Percentiles rank a stretch among this genome's conserved stretches.
Evolutionary conservation across 805 yeast genomes (phyloP).

Genomic region (Nematodospora valgi): DNA sequence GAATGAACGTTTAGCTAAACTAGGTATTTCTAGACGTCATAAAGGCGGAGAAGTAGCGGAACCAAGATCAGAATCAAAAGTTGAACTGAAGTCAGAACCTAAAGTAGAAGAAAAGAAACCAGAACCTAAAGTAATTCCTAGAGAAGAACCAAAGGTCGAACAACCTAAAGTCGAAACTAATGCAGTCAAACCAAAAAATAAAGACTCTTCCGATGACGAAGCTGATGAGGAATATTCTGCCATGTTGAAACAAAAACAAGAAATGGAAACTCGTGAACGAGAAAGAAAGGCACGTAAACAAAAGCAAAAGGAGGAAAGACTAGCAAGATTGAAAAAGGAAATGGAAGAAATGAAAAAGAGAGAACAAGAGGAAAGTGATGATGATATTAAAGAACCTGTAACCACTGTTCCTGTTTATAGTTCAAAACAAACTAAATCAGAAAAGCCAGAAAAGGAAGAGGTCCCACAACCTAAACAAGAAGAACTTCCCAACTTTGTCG

Average conservation of each 20-base stretch:
- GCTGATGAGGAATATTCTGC: constrained; percentile 50
- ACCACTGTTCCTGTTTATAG: constrained; percentile 16
- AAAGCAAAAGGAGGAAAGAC: constrained; percentile 56
- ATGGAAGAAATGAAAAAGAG: constrained; percentile 49
- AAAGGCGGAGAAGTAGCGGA: neutral
- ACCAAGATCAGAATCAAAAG: constrained; percentile 3
- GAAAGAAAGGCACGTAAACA: constrained; percentile 49
- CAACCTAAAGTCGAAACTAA: neutral
- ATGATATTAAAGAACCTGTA: constrained; percentile 27
- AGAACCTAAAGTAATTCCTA: constrained; percentile 2
- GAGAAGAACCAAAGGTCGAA: constrained; percentile 1
- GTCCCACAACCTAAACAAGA: constrained; percentile 4
- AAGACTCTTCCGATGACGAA: constrained; percentile 27
- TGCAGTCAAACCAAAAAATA: constrained; percentile 12
- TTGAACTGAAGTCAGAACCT: constrained; percentile 3
- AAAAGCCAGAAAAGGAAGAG: constrained; percentile 2
- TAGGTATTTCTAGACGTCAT: constrained; percentile 58
- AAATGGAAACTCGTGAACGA: constrained; percentile 40
- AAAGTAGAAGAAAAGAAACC: constrained; percentile 6
- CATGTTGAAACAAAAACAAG: constrained; percentile 41
- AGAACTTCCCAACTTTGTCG: neutral
- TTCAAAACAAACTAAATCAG: constrained; percentile 4
- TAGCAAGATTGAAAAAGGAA: constrained; percentile 56
- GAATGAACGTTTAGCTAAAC: constrained; percentile 79
- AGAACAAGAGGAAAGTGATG: constrained; percentile 24